Evolutionary conservation across 2,329 filamentous ascomycete species (phyloP).

Genomic region (Aspergillus flavus): DNA sequence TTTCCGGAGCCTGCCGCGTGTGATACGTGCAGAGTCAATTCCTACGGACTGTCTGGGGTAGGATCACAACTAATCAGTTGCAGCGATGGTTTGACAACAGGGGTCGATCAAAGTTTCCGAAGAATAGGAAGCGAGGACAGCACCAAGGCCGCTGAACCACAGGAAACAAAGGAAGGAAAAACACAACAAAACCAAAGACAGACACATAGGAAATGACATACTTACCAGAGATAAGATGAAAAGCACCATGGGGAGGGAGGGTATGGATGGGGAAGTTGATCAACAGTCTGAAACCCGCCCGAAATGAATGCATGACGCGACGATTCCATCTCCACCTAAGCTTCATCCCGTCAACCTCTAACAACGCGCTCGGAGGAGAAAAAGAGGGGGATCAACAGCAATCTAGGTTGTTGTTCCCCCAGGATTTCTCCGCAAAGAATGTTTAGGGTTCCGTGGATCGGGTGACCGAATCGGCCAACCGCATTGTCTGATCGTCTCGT

Average conservation of each 20-base stretch:
- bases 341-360: not conserved
- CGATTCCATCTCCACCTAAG: not conserved
- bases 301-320: not conserved
- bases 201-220: too few relatives aligned
- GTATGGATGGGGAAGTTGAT: not conserved
- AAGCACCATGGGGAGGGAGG: too few relatives aligned
- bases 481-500: not conserved
- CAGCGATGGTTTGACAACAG: not conserved
- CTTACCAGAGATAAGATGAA: too few relatives aligned
- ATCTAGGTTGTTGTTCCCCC: not conserved
- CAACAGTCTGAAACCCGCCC: not conserved
- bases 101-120: not conserved
- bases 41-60: not conserved
- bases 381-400: not conserved
- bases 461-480: not conserved
- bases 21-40: not conserved
- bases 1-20: not conserved
- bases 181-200: too few relatives aligned
- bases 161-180: not conserved
- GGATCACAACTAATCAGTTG: not conserved
- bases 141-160: not conserved
- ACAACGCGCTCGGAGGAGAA: not conserved
- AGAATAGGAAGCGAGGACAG: not conserved
- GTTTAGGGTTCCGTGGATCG: conserved; percentile 3
- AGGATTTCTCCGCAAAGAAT: not conserved